Evolutionary conservation across 2,329 filamentous ascomycete genomes (phyloP).

Genomic region (Ceratocystis huliohia): DNA sequence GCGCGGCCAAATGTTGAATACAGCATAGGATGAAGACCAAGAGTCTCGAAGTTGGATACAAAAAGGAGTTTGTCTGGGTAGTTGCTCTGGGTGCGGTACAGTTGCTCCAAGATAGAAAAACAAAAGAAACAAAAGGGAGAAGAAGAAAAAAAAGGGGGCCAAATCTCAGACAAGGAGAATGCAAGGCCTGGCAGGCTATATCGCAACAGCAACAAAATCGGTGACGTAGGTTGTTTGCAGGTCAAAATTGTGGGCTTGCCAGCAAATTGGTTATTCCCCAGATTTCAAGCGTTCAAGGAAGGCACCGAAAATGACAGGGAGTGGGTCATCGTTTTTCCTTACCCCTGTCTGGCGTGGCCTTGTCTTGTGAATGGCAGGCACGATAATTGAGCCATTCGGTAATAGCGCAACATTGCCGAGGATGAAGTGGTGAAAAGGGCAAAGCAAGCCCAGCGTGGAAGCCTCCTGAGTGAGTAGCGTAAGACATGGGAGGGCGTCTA

Average conservation of each 20-base stretch:
- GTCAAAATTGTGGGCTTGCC: background rate
- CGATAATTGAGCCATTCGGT: background rate
- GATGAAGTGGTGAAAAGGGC: background rate
- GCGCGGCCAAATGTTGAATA: slow-evolving; percentile 3
- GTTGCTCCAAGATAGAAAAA: slow-evolving; percentile 5
- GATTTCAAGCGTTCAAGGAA: background rate
- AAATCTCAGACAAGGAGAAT: background rate
- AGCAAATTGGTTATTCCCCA: background rate
- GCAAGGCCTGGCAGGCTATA: background rate
- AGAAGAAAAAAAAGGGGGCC: slow-evolving; percentile 1
- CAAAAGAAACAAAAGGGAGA: background rate
- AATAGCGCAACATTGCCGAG: background rate
- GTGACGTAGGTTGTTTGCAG: background rate
- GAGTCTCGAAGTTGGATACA: background rate
- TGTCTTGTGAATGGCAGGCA: background rate
- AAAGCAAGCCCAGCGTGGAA: background rate
- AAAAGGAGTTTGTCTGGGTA: background rate
- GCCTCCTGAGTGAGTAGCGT: no score
- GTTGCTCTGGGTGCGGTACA: slow-evolving; percentile 6
- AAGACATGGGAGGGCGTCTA: background rate
- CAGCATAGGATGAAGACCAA: background rate
- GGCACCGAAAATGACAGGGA: background rate
- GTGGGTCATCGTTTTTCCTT: background rate
- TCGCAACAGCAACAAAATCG: background rate
- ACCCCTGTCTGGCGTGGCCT: background rate